phyloP scores from a whole-genome alignment of 768 basidiomycete genomes.

The Boletus sp. region DNA sequence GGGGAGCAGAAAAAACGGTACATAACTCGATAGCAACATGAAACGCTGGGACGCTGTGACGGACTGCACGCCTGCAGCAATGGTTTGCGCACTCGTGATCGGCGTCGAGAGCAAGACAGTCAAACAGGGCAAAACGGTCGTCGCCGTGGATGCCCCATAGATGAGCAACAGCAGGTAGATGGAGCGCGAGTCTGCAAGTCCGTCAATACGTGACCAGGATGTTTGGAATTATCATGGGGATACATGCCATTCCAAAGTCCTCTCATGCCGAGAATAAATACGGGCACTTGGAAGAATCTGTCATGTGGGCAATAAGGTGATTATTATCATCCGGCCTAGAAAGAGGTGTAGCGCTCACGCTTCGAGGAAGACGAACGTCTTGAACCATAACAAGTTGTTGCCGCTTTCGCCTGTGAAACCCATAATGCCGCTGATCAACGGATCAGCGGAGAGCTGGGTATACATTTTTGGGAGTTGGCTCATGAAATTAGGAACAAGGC shows the following conservation, averaged over 20 bases:
- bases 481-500: conserved; percentile 48
- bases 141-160: conserved; percentile 77
- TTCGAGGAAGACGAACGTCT: conserved; percentile 61
- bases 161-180: conserved; percentile 65
- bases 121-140: conserved; percentile 75
- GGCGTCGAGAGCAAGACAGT: conserved; percentile 56
- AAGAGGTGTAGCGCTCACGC: conserved; percentile 38
- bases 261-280: conserved; percentile 67
- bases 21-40: conserved; percentile 64
- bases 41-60: conserved; percentile 51
- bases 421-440: conserved; percentile 54
- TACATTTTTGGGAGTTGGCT: conserved; percentile 49
- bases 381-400: conserved; percentile 56
- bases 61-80: conserved; percentile 33
- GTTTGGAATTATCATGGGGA: not conserved
- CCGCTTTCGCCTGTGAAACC: conserved; percentile 37
- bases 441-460: conserved; percentile 60
- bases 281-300: conserved; percentile 69
- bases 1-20: conserved; percentile 76
- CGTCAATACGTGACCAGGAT: not conserved
- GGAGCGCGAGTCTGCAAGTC: conserved; percentile 42
- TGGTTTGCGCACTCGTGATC: conserved; percentile 33
- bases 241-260: conserved; percentile 55
- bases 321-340: not conserved
- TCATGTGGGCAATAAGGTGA: not conserved